Percentiles rank a stretch among this genome's conserved stretches.
These are phyloP conservation scores for Cladobotryum mycophilum DNA, from an alignment of 2,329 filamentous ascomycete genomes.

Conservation along the genomic window DNA sequence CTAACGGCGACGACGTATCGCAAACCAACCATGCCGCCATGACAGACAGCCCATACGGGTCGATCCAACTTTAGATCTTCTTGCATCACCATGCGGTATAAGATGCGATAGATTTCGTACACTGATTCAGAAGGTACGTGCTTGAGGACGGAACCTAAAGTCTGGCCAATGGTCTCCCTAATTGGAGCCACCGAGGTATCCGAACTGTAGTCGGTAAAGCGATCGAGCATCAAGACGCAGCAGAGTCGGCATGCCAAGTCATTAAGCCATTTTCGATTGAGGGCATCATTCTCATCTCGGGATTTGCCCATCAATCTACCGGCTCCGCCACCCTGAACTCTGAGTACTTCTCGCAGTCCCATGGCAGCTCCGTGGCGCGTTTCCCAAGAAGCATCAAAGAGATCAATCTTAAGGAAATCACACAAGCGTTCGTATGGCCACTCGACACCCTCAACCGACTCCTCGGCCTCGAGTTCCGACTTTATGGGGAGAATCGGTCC, in stretches of 20 bases:
- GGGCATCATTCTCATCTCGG: slow-evolving; percentile 65
- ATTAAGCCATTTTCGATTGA: slow-evolving; percentile 84
- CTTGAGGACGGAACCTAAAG: slow-evolving; percentile 79
- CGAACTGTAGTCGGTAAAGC: slow-evolving; percentile 95
- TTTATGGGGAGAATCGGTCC: slow-evolving; percentile 75
- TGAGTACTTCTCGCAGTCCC: slow-evolving; percentile 83
- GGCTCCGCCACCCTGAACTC: slow-evolving; percentile 85
- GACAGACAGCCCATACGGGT: slow-evolving; percentile 88
- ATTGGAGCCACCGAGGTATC: slow-evolving; percentile 97
- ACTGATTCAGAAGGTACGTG: slow-evolving; percentile 77
- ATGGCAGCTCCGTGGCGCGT: slow-evolving; percentile 93
- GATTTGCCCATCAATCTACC: slow-evolving; percentile 68
- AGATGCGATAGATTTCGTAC: slow-evolving; percentile 72
- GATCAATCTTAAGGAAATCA: slow-evolving; percentile 86
- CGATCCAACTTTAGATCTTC: slow-evolving; percentile 67
- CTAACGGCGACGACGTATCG: slow-evolving; percentile 92
- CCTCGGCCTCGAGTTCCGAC: slow-evolving; percentile 74
- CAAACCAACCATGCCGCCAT: slow-evolving; percentile 95
- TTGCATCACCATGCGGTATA: slow-evolving; percentile 90
- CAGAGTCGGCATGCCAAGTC: slow-evolving; percentile 92
- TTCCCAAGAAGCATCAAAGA: slow-evolving; percentile 93
- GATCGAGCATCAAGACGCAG: slow-evolving; percentile 94
- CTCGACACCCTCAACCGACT: slow-evolving; percentile 69
- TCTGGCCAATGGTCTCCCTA: slow-evolving; percentile 90
- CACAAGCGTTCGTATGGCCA: slow-evolving; percentile 95